Conservation (phyloP, 257 asterid species). For the Misopates orontium region DNA sequence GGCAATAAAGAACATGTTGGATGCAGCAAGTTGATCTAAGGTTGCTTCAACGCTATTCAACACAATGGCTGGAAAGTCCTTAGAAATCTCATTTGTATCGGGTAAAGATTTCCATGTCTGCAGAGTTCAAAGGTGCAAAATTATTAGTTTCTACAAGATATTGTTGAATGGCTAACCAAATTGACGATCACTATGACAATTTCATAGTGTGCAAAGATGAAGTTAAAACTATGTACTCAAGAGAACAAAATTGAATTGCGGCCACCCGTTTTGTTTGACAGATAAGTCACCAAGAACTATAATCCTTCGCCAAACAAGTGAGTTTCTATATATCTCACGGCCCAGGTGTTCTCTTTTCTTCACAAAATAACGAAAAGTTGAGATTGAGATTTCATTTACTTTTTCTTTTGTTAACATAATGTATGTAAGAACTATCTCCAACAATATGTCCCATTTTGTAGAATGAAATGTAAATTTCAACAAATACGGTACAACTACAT, state of each 20-base stretch:
- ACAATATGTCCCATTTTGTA: not conserved
- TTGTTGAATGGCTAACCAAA: not conserved
- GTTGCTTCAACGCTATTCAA: constrained; percentile 67
- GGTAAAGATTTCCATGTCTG: constrained; percentile 99
- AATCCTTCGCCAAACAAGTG: not conserved
- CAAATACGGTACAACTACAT: not conserved
- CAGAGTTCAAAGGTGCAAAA: constrained; percentile 12
- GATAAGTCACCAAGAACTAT: not conserved
- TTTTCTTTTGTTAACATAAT: no score
- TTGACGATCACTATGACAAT: not conserved
- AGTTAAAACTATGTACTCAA: no score
- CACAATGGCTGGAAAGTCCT: constrained; percentile 74
- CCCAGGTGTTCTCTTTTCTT: no score
- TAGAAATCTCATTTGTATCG: constrained; percentile 83
- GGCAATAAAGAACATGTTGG: constrained; percentile 87
- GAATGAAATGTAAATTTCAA: not conserved
- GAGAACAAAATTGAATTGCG: not conserved
- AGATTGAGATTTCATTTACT: no score
- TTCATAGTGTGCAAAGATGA: no score
- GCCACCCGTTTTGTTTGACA: not conserved
- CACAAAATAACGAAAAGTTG: no score
- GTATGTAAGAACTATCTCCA: not conserved
- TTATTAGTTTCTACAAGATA: constrained; percentile 20
- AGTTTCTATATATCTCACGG: no score
- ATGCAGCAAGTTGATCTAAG: constrained; percentile 66